Evolutionary conservation across 2,329 filamentous ascomycete species (phyloP), one percentile per base, ranked within the genome.

Genomic region (Parastagonospora avenae): DNA sequence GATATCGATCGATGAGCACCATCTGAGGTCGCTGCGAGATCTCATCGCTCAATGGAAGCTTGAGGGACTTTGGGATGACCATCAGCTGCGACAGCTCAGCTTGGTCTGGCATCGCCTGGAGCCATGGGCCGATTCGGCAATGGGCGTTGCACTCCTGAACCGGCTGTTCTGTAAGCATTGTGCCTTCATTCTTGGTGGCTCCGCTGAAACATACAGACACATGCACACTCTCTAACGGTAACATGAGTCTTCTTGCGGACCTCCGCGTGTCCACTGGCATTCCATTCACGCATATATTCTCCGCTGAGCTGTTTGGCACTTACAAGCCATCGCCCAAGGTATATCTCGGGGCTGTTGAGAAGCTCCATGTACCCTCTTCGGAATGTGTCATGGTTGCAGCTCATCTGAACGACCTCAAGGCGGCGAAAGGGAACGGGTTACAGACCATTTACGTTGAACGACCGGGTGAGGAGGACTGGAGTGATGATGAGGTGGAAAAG

Each of bases 341-440:
- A 2, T 94, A 94, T 66, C 78, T 82, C 1, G 89, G 90, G 4
- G 89, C 87, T 0, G 88, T 80, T 2, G 72, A 77, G 49, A 78
- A 76, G 57, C 72, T 92, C 45, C 83, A 81, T 0, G 54, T 86
- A 36, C 61, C 80, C 53, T 82, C 86, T 0, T 68, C 70, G 2
- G 79, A 92, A 64, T 87, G 90, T 50, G 88, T 85, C 15, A 85
- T 94, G 83, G 88, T 94, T 15, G 90, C 91, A 12, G 86, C 90
- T 32, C 90, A 93, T 74, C 74, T 93, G 50, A 71, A 66, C 5
- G 90, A 93, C 71, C 74, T 94, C 47, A 76, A 83, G 53, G 87
- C 82, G 0, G 90, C 90, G 4, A 85, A 84, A 61, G 67, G 63
- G 2, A 80, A 78, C 52, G 90, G 90, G 0, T 75, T 92, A 53